Conservation (phyloP, 768 basidiomycete species). For the Tricholoma terreum region DNA sequence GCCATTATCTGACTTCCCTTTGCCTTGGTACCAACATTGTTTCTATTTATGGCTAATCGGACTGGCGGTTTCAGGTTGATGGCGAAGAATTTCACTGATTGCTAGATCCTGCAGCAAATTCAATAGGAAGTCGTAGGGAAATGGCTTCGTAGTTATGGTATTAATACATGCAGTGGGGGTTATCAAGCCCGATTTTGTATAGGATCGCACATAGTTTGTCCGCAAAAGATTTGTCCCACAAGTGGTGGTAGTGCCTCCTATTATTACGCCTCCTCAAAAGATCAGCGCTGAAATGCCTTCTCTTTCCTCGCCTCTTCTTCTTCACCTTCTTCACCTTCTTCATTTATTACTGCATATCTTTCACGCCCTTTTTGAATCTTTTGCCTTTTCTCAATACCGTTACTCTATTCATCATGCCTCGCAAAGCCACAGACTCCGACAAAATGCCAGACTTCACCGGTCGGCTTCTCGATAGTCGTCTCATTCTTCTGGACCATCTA, state of each 20-base stretch:
- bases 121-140: neutral
- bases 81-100: neutral
- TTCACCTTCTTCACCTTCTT: neutral
- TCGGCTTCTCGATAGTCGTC: constrained; percentile 55
- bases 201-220: no score
- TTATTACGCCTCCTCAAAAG: constrained; percentile 8
- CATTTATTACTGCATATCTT: constrained; percentile 11
- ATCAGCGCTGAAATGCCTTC: neutral
- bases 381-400: no score
- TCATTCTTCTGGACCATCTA: constrained; percentile 58
- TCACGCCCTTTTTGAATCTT: constrained; percentile 10
- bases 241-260: no score
- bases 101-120: neutral
- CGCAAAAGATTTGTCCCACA: no score
- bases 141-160: neutral
- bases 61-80: neutral
- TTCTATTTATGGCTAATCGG: neutral
- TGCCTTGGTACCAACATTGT: neutral
- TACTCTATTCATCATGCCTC: constrained; percentile 35
- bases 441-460: constrained; percentile 51
- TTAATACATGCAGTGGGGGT: neutral
- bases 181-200: neutral
- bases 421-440: constrained; percentile 34
- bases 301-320: neutral
- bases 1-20: neutral